A percentile compares a stretch with the other conserved stretches of the same genome.
These are phyloP conservation scores for Phytophthora foliorum DNA, from an alignment of 352 stramenopile species.

Conservation along the genomic window DNA sequence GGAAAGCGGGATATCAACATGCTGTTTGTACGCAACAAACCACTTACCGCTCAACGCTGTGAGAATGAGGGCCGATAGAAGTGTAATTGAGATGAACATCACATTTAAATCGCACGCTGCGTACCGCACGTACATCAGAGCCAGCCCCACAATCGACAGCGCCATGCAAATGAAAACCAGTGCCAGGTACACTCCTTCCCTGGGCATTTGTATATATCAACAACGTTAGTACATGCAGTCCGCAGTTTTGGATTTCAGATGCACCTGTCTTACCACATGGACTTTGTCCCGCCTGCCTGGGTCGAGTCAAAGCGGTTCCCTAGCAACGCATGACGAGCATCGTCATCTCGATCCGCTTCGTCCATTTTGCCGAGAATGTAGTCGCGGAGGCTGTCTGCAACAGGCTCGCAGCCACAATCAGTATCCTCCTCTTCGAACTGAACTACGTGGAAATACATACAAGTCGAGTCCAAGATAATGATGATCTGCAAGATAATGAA, in stretches of 20 bases:
- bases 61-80: constrained; percentile 53
- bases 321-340: constrained; percentile 61
- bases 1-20: background rate
- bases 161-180: constrained; percentile 50
- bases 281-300: constrained; percentile 32
- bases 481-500: constrained; percentile 86
- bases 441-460: constrained; percentile 34
- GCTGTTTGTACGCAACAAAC: background rate
- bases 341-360: constrained; percentile 59
- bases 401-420: background rate
- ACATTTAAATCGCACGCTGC: constrained; percentile 62
- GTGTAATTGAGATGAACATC: constrained; percentile 67
- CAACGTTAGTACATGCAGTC: background rate
- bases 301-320: constrained; percentile 37
- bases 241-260: too few relatives aligned
- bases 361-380: constrained; percentile 81
- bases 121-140: constrained; percentile 66
- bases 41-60: constrained; percentile 64
- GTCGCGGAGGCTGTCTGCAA: constrained; percentile 69
- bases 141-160: constrained; percentile 49
- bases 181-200: constrained; percentile 66
- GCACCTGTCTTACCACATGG: constrained; percentile 28
- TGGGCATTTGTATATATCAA: constrained; percentile 21
- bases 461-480: constrained; percentile 84
- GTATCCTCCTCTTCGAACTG: background rate